Percentiles rank a stretch among this genome's conserved stretches.
phyloP scores from a whole-genome alignment of 2,329 filamentous ascomycete species.

The Fusarium marasasianum region DNA sequence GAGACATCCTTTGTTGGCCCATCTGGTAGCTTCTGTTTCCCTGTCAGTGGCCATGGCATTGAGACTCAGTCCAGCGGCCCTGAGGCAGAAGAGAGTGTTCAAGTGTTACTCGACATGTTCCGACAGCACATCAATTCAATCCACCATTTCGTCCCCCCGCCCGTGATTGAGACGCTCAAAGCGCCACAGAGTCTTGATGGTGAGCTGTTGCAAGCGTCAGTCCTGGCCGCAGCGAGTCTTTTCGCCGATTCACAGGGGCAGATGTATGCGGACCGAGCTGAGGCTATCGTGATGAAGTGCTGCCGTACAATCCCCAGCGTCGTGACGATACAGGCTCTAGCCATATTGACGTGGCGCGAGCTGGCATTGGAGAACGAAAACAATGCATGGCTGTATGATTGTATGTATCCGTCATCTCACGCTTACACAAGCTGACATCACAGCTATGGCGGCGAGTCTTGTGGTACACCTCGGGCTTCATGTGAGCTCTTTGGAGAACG shows the following conservation, averaged over 20 bases:
- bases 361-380: not conserved
- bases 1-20: not conserved
- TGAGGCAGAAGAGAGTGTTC: not conserved
- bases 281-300: not conserved
- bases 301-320: not conserved
- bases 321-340: not conserved
- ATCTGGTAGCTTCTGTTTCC: not conserved
- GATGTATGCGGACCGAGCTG: not conserved
- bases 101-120: not conserved
- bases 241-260: not conserved
- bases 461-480: not conserved
- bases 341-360: not conserved
- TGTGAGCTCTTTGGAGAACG: not conserved
- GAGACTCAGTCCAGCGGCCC: not conserved
- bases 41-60: not conserved
- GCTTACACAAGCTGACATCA: not conserved
- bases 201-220: not conserved
- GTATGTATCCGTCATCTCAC: not conserved
- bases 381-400: not conserved
- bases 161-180: not conserved
- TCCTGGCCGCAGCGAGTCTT: not conserved
- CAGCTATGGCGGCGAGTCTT: not conserved
- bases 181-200: not conserved
- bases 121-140: not conserved
- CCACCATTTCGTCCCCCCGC: not conserved